Base-by-base conservation (phyloP, 768 basidiomycete species). In the Suillus fuscotomentosus region DNA sequence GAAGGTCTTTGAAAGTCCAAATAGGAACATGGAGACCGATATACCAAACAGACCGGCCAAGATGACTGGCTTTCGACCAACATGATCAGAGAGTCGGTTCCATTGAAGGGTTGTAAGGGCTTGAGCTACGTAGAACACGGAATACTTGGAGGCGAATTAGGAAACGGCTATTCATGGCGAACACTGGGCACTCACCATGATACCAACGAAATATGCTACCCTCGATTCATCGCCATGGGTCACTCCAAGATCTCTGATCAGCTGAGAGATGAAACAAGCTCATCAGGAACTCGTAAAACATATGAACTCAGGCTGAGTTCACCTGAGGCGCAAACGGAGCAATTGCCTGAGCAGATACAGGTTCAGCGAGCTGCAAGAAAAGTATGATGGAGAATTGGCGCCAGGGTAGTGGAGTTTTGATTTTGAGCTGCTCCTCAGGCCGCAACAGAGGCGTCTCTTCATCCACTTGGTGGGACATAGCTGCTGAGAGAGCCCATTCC, bases 271-370 rank as follows among this genome's bases (percentile, higher is more conserved):
- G 13, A 55, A 27, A 14, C 3, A 24, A 5, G 38, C 13, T n/a
- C 6, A 54, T 11, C 17, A 54, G 59, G n/a, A n/a, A 11, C 31
- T 41, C 11, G 2, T 27, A 6, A 36, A n/a, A 17, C 31, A 31
- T 7, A 38, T 63, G 48, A 65, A 61, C 41, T 56, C 61, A 22
- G 61, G 66, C 17, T 48, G 45, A 34, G 61, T 79, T 56, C 64
- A 86, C 87, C 76, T 89, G 84, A 3, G 87, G 87, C 47, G 85
- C 82, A 70, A 89, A 86, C 0, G 85, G 85, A 63, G 81, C 83
- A 59, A 86, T 86, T 7, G 83, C 83, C 64, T 80, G 77, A 54
- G 80, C 78, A 6, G 80, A 77, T 14, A 85, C 70, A 6, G 85
- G 84, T 70, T 86, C 85, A 64, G 80, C 81, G 39, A 84, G 65